Base-by-base conservation (phyloP, 1,284 basidiomycete genomes). In the Wolfiporia cocos region DNA sequence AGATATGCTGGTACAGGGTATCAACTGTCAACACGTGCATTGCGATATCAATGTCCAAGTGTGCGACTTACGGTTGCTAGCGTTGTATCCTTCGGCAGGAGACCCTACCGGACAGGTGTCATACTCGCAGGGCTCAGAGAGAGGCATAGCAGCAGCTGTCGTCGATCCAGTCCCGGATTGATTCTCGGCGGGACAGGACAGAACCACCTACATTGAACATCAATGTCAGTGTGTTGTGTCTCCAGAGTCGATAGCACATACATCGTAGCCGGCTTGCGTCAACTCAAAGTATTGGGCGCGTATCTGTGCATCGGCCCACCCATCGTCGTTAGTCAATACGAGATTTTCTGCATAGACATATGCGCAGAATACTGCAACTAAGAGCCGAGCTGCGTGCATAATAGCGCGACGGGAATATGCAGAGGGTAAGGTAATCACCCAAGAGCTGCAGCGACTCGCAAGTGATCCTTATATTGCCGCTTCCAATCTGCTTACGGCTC, bases 151-250 rank as follows among this genome's bases (percentile, higher is more conserved):
- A 3, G 56, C 52, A 15, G 46, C 42, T 5, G 34, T 52, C 4
- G 56, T 54, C 2, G 69, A 71, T 3, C 70, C 66, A 3, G 63
- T 67, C 1, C 70, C 71, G 4, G 70, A 71, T 48, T 66, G 47
- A 48, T 73, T 65, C 39, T 67, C 52, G 2, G 70, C 69, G 0
- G 71, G 70, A 1, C 64, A 58, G 1, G 70, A 71, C 2, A 73
- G 51, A 2, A 71, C 52, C 9, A 69, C 65, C 69, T 72, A 24
- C 12, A 34, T 19, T 9, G 10, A 6, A 5, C 2, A 34, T 7
- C n/a, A 19, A 6, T 15, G 28, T 22, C 15, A 15, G 7, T 29
- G 11, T n/a, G 22, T 3, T 6, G 6, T 24, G 1, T 3, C 18
- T 2, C 36, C 3, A 37, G 6, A 22, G n/a, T n/a, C n/a, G n/a